A percentile compares a stretch with the other conserved stretches of the same genome.
phyloP scores from a whole-genome alignment of 2,329 filamentous ascomycete species.

The Cercospora sojina region DNA sequence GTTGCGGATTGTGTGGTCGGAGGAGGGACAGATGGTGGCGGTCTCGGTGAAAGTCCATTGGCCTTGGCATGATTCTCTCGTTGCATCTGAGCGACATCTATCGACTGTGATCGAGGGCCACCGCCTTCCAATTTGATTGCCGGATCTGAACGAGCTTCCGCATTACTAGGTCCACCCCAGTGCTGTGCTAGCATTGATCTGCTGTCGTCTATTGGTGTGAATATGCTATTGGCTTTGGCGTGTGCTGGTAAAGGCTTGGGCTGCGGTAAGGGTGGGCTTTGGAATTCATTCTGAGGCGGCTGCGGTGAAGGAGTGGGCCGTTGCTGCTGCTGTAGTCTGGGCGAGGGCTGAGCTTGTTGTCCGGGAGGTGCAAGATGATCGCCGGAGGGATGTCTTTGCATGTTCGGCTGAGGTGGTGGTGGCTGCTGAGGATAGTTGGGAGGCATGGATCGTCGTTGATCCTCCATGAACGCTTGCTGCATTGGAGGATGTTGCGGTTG shows the following conservation, averaged over 20 bases:
- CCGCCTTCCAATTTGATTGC: conserved; percentile 44
- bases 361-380: conserved; percentile 38
- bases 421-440: conserved; percentile 63
- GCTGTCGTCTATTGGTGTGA: conserved; percentile 94
- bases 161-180: conserved; percentile 56
- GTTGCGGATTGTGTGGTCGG: conserved; percentile 34
- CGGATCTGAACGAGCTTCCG: conserved; percentile 48
- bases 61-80: conserved; percentile 43
- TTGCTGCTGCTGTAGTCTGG: conserved; percentile 35
- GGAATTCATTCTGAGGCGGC: conserved; percentile 52
- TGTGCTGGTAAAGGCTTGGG: conserved; percentile 61
- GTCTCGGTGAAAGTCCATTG: conserved; percentile 56
- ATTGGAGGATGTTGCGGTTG: conserved; percentile 45
- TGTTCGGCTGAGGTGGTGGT: conserved; percentile 54
- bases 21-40: conserved; percentile 42
- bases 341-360: conserved; percentile 26
- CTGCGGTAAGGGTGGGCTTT: conserved; percentile 56
- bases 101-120: conserved; percentile 59
- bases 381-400: conserved; percentile 38
- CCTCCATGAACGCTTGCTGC: conserved; percentile 72
- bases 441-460: conserved; percentile 70
- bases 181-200: conserved; percentile 85
- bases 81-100: conserved; percentile 60
- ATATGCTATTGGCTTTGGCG: conserved; percentile 83
- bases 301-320: conserved; percentile 49